These are phyloP conservation scores for Ganoderma leucocontextum DNA, from an alignment of 1,284 basidiomycete species.

Conservation along the genomic window DNA sequence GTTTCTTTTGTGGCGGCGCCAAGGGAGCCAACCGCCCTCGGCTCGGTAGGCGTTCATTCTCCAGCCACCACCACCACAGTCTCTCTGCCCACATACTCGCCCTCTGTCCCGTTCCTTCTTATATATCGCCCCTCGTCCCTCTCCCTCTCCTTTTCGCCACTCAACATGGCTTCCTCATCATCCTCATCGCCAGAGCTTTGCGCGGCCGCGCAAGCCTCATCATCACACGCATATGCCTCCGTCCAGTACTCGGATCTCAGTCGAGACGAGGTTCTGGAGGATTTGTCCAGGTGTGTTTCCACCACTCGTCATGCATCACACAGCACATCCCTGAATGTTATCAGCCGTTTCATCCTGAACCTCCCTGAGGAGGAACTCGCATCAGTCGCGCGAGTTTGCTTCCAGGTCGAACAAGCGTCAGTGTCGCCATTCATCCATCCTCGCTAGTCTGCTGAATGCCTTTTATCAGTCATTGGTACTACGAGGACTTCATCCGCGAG, in stretches of 20 bases:
- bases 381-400: constrained; percentile 94
- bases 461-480: constrained; percentile 92
- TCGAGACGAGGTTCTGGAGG: constrained; percentile 86
- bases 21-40: constrained; percentile 27
- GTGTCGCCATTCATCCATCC: constrained; percentile 43
- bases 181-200: constrained; percentile 80
- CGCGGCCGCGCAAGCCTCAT: constrained; percentile 53
- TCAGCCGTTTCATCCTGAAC: constrained; percentile 95
- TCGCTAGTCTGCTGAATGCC: constrained; percentile 9
- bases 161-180: constrained; percentile 60
- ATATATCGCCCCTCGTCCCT: constrained; percentile 43
- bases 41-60: constrained; percentile 30
- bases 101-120: constrained; percentile 32
- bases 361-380: constrained; percentile 93
- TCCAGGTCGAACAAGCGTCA: constrained; percentile 99
- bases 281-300: constrained; percentile 78
- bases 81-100: constrained; percentile 30
- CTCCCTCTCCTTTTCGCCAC: constrained; percentile 36
- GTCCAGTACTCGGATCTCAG: constrained; percentile 37
- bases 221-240: constrained; percentile 32
- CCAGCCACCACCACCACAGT: constrained; percentile 33
- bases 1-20: constrained; percentile 32
- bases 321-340: constrained; percentile 5
- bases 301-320: constrained; percentile 22
- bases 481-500: constrained; percentile 97